Percentiles rank a stretch among this genome's conserved stretches.
Conservation (phyloP, 169 alveolate genomes). For the Blepharisma undulans region DNA sequence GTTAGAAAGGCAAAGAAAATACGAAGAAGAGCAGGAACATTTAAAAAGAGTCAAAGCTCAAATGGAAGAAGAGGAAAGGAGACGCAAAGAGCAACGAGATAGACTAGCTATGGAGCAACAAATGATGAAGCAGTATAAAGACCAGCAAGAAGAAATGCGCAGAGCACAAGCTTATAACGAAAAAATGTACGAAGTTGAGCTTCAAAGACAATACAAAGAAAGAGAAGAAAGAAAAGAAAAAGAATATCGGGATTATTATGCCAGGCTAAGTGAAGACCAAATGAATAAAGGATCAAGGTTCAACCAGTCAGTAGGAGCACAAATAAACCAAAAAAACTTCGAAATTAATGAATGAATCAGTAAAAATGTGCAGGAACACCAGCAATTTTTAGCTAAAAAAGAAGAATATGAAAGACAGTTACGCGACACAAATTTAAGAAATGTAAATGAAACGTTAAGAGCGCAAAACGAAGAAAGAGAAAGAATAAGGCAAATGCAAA, state of each 20-base stretch:
- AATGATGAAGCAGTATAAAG: background rate
- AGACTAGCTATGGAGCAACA: background rate
- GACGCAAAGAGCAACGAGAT: background rate
- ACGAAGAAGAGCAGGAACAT: conserved; percentile 7
- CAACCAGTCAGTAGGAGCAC: background rate
- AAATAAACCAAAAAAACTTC: background rate
- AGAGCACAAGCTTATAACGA: background rate
- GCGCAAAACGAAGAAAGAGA: conserved; percentile 31
- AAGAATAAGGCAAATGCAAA: background rate
- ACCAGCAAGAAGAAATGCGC: conserved; percentile 2
- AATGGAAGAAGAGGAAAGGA: conserved; percentile 1
- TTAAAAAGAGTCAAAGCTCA: background rate
- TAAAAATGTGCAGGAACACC: conserved; percentile 1
- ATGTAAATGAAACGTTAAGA: background rate
- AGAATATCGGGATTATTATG: conserved; percentile 25
- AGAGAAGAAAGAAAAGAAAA: conserved; percentile 25
- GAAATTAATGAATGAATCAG: conserved; percentile 3
- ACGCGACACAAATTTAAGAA: background rate
- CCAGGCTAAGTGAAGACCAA: conserved; percentile 8
- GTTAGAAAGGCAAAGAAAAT: background rate
- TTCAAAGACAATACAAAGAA: background rate
- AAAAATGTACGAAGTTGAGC: conserved; percentile 27
- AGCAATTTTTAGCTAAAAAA: conserved; percentile 9
- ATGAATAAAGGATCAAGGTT: background rate
- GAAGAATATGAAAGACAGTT: conserved; percentile 31